Base-by-base conservation (phyloP, 345 rosid genomes). In the Geranium brycei region DNA sequence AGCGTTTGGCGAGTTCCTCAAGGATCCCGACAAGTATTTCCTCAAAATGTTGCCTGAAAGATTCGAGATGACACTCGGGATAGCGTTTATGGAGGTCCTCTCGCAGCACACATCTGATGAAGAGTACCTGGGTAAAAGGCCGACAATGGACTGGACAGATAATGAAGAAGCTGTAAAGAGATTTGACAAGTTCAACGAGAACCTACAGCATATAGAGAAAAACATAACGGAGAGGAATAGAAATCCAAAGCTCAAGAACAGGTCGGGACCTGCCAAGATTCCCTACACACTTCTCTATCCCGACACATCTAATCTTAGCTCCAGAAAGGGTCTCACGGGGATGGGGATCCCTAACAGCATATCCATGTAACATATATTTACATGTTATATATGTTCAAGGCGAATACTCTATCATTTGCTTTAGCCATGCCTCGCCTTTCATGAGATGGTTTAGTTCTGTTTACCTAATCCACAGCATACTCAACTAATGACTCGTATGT, bases 271-370 rank as follows among this genome's bases (percentile, higher is more conserved):
- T 62, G 83, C 84, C 38, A 72, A 75, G 67, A 72, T 86, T 64
- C 76, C 85, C 7, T 86, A 80, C 71, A 65, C 66, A 63, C 72
- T 76, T 65, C 72, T 86, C 57, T 59, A 69, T 23, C 89, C 91
- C 11, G 66, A 66, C 62, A 70, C 77, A 19, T 70, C 72, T 13
- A 73, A 72, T 60, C 69, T 19, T 1, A 62, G 51, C 23, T 56
- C 70, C 32, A 68, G 31, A 51, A 70, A 8, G 23, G 83, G 83
- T 19, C 64, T 77, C 35, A 75, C 73, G 3, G 81, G 81, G 32
- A 77, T 57, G 65, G 88, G 87, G 31, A 78, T 83, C 51, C 88
- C 88, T 5, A 81, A 78, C 63, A 81, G 88, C 72, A 80, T 81
- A 65, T 73, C 83, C 32, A 79, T 78, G 58, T 82, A 63, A 72